Base-by-base conservation (phyloP, 2,329 filamentous ascomycete species). In the Aureobasidium musti region DNA sequence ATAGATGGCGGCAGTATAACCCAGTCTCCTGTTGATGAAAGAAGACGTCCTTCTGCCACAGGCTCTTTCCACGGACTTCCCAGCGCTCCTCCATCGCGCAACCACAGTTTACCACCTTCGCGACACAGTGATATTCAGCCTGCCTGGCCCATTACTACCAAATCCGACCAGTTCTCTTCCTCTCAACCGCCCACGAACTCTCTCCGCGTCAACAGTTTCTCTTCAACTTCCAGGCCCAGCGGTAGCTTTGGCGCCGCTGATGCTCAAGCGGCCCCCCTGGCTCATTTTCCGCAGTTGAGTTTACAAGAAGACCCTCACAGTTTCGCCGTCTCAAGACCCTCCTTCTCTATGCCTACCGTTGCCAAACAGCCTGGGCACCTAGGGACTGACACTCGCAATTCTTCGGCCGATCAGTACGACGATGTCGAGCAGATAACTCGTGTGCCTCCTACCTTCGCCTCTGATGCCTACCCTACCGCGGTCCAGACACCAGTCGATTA, bases 71-170 rank as follows among this genome's bases (percentile, higher is more conserved):
- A 50, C 5, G 71, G 71, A 13, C 76, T 77, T 52, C 70, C 75
- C 1, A 82, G 81, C 56, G 78, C 78, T 56, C 77, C 79, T 21
- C 74, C 79, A 3, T 82, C 84, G n/a, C 80, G 84, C 68, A 86
- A 86, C 67, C 77, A 79, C 49, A 86, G 81, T 73, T 77, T 85
- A 54, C 84, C 86, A 52, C 81, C 85, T 1, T 86, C 86, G 41
- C 81, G 84, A 56, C 82, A 85, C 65, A 77, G 79, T 13, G 77
- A 77, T 19, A 77, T 82, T 53, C 74, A 75, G 28, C 69, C 75
- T 6, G 73, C 74, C 37, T 79, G 75, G 35, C 60, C 66, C 61
- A 67, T 74, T 28, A 35, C 65, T 59, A 63, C 67, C 26, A 35
- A 43, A 11, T 10, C 63, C 13, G 68, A 66, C 21, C 30, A 45